Percentiles rank a stretch among this genome's conserved stretches.
phyloP scores from a whole-genome alignment of 305 asterid species.

The Fraxinus xanthoxyloides region DNA sequence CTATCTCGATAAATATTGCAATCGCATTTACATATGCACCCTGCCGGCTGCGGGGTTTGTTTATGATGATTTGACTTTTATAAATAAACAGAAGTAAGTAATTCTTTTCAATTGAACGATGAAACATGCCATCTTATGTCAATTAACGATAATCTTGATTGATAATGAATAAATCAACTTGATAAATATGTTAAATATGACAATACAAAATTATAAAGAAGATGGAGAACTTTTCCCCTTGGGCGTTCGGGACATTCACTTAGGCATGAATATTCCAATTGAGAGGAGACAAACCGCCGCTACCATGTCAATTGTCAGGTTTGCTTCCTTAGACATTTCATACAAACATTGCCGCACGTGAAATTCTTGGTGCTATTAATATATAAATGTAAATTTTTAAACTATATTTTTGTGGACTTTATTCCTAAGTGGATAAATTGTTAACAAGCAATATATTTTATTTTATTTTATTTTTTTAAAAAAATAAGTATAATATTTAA shows the following conservation, averaged over 20 bases:
- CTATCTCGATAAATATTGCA: not conserved
- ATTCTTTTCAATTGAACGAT: not conserved
- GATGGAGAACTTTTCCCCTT: not conserved
- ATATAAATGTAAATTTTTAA: not conserved
- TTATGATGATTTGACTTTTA: not conserved
- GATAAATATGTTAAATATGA: not conserved
- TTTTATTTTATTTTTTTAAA: too few relatives aligned
- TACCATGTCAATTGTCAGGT: not conserved
- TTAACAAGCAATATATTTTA: not conserved
- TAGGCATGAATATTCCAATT: not conserved
- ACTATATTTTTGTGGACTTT: not conserved
- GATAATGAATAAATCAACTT: not conserved
- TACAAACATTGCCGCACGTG: not conserved
- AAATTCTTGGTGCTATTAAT: not conserved
- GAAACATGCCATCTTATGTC: not conserved
- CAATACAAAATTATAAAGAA: not conserved
- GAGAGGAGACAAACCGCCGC: constrained; percentile 2
- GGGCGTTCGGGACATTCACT: not conserved
- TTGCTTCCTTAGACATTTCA: not conserved
- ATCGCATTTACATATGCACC: not conserved
- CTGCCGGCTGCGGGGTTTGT: not conserved
- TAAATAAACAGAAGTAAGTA: too few relatives aligned
- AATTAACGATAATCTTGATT: not conserved
- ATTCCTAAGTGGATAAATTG: not conserved
- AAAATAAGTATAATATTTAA: too few relatives aligned